Conservation (phyloP, 345 rosid genomes). For the Geranium brycei region DNA sequence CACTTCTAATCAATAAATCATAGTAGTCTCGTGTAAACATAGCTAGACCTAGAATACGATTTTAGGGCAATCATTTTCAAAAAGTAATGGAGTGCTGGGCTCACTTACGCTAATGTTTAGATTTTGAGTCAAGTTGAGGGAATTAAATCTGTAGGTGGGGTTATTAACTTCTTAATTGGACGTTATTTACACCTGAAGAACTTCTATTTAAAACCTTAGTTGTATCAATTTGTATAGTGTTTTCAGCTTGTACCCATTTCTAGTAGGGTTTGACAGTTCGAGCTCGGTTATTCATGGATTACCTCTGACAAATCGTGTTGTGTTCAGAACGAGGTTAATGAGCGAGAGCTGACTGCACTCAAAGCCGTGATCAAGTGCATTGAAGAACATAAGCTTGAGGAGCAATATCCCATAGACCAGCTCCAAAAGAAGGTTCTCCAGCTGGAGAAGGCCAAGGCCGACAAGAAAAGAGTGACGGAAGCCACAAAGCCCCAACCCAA, state of each 20-base stretch:
- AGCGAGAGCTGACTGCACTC: conserved; percentile 69
- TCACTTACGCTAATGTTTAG: too few species aligned
- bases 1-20: neutral
- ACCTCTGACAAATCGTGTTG: conserved; percentile 3
- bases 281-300: conserved; percentile 1
- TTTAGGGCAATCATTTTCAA: neutral
- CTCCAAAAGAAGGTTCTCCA: conserved; percentile 60
- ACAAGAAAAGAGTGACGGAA: conserved; percentile 75
- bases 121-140: too few species aligned
- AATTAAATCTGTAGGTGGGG: too few species aligned
- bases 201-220: too few species aligned
- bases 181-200: too few species aligned
- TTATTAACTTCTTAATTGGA: too few species aligned
- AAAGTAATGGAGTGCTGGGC: too few species aligned
- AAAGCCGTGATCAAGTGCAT: conserved; percentile 82
- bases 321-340: conserved; percentile 64
- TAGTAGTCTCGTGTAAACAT: neutral
- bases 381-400: conserved; percentile 93
- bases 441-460: conserved; percentile 92
- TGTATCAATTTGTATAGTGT: neutral
- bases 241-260: neutral
- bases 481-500: conserved; percentile 81
- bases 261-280: neutral
- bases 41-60: neutral
- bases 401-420: conserved; percentile 53